A percentile compares a stretch with the other conserved stretches of the same genome.
Evolutionary conservation across 768 basidiomycete genomes (phyloP).

Genomic region (Termitomyces sp.): DNA sequence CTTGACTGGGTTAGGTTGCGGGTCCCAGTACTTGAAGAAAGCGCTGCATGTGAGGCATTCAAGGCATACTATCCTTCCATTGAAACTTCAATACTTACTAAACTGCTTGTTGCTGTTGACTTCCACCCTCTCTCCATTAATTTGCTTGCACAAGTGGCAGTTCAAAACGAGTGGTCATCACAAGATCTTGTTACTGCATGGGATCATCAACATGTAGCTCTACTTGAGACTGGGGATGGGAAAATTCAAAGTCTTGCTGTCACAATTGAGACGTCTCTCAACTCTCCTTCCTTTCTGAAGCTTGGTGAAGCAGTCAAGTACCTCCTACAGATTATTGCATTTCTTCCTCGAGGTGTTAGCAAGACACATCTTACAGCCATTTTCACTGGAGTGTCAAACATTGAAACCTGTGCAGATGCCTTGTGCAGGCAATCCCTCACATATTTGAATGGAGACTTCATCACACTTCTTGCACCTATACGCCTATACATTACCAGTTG

Average conservation of each 20-base stretch:
- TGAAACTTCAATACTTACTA: neutral
- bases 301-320: neutral
- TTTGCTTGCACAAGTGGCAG: neutral
- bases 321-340: neutral
- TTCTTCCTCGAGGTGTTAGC: neutral
- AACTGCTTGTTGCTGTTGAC: neutral
- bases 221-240: slow-evolving; percentile 6
- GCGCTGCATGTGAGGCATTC: neutral
- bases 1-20: neutral
- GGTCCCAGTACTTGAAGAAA: neutral
- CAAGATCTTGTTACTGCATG: slow-evolving; percentile 6
- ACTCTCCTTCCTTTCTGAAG: slow-evolving; percentile 7
- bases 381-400: neutral
- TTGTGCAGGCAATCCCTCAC: neutral
- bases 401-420: neutral
- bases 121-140: neutral
- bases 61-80: neutral
- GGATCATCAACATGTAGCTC: neutral
- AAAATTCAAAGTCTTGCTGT: slow-evolving; percentile 8
- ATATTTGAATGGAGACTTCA: neutral
- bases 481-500: neutral
- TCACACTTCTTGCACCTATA: neutral
- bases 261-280: slow-evolving; percentile 8
- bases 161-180: neutral
- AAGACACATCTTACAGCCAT: neutral